Evolutionary conservation across 2,329 filamentous ascomycete species (phyloP).

Genomic region (Nakataea oryzae): DNA sequence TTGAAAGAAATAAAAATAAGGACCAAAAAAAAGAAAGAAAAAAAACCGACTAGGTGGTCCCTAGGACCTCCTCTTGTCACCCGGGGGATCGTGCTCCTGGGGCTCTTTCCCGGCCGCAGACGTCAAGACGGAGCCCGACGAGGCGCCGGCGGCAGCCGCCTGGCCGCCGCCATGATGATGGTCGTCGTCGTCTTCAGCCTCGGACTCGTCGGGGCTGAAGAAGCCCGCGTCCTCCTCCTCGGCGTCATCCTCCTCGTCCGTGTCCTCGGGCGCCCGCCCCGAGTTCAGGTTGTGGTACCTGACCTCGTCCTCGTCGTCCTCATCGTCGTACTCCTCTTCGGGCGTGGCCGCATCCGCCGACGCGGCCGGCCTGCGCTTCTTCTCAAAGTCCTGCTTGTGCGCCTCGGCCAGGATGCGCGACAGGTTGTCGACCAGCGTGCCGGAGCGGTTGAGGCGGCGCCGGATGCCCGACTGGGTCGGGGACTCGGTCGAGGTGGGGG

Average conservation of each 20-base stretch:
- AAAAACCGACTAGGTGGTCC: neutral
- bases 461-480: conserved; percentile 13
- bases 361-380: conserved; percentile 46
- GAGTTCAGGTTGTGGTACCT: conserved; percentile 1
- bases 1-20: neutral
- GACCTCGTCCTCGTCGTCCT: conserved; percentile 8
- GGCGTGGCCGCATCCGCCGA: neutral
- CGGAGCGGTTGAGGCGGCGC: conserved; percentile 17
- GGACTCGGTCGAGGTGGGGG: neutral
- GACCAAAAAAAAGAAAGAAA: neutral
- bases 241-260: neutral
- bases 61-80: neutral
- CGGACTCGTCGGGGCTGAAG: neutral
- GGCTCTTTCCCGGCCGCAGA: neutral
- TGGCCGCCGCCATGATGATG: neutral
- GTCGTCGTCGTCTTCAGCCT: neutral
- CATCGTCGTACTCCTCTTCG: neutral
- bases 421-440: conserved; percentile 20
- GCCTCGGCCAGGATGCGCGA: conserved; percentile 62
- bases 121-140: neutral
- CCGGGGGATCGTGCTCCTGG: neutral
- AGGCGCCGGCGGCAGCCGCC: neutral
- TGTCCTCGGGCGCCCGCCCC: neutral
- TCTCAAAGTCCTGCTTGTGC: conserved; percentile 86
- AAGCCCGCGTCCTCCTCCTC: neutral